Conservation (phyloP, 2,329 filamentous ascomycete genomes). For the Helotiales sp. region DNA sequence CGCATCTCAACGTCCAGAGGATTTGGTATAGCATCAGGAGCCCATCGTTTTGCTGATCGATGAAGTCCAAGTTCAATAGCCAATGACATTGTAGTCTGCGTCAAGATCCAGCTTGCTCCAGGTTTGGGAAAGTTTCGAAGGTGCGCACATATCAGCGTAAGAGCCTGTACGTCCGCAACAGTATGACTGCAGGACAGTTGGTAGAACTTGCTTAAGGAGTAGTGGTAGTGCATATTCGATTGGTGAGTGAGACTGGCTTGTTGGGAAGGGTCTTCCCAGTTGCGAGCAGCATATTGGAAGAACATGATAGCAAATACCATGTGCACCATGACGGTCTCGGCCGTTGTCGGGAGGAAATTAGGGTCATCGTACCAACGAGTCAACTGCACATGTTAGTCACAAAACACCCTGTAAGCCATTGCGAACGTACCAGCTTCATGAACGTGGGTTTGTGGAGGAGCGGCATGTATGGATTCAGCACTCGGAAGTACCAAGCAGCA, state of each 20-base stretch:
- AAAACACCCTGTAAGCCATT: too few relatives aligned
- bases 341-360: conserved; percentile 57
- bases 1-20: conserved; percentile 72
- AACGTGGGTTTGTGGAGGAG: conserved; percentile 77
- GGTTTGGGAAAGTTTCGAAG: conserved; percentile 79
- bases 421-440: conserved; percentile 56
- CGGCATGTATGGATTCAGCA: conserved; percentile 70
- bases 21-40: conserved; percentile 44
- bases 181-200: conserved; percentile 62
- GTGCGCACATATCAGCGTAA: conserved; percentile 71
- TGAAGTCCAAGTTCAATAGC: conserved; percentile 77
- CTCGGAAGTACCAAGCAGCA: conserved; percentile 73
- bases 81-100: conserved; percentile 62
- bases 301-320: conserved; percentile 79
- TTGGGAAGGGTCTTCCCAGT: conserved; percentile 55
- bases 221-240: conserved; percentile 79
- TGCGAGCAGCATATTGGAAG: conserved; percentile 74
- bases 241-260: conserved; percentile 58
- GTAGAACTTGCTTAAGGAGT: conserved; percentile 67
- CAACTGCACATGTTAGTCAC: conserved; percentile 44
- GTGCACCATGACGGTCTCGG: conserved; percentile 71
- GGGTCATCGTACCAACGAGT: conserved; percentile 70
- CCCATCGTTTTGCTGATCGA: conserved; percentile 63
- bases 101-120: conserved; percentile 69
- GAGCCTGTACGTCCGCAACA: conserved; percentile 68